Base-by-base conservation (phyloP, 805 yeast species). In the Metschnikowia rubicola region DNA sequence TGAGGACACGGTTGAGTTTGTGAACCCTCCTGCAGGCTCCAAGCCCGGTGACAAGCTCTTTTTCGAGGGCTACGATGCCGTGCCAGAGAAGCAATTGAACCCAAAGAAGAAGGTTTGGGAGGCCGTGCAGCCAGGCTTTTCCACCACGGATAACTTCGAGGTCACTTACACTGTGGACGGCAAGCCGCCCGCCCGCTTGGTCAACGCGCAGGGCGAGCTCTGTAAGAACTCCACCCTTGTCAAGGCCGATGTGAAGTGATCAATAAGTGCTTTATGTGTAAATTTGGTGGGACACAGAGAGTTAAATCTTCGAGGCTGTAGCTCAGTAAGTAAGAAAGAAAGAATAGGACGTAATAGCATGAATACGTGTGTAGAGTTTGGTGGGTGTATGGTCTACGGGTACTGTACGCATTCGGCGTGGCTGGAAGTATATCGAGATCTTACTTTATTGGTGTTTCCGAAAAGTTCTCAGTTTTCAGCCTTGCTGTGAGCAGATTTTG, bases 31-130 rank as follows among this genome's bases (percentile, higher is more conserved):
- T 57, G 81, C 79, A 32, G 96, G 90, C 13, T 81, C 96, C 37
- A 79, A 88, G 72, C 83, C 99, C 10, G 99, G 99, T 70, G 99
- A 94, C 70, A 91, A 90, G 76, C 78, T 94, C 53, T 92, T 88
- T 80, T 94, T 94, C 62, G 96, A 90, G 72, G 95, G 89, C 48
- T 90, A 74, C 67, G 86, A 89, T 62, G 88, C 89, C 56, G 83
- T 80, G 46, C 98, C 99, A 56, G 95, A 90, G 71, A 81, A 88
- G 62, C 92, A 84, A 63, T 77, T 94, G 70, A 92, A 92, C 74
- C 98, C 99, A 60, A 94, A 94, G 84, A 94, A 94, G 86, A 94
- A 94, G 80, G 77, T 91, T 53, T 94, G 96, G 95, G 99, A 94
- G 78, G 79, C 91, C 44, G 75, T 87, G 55, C 99, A 94, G 77